A percentile compares a stretch with the other conserved stretches of the same genome.
Conservation (phyloP, 352 stramenopile genomes). For the Globisporangium acanthophoron region DNA sequence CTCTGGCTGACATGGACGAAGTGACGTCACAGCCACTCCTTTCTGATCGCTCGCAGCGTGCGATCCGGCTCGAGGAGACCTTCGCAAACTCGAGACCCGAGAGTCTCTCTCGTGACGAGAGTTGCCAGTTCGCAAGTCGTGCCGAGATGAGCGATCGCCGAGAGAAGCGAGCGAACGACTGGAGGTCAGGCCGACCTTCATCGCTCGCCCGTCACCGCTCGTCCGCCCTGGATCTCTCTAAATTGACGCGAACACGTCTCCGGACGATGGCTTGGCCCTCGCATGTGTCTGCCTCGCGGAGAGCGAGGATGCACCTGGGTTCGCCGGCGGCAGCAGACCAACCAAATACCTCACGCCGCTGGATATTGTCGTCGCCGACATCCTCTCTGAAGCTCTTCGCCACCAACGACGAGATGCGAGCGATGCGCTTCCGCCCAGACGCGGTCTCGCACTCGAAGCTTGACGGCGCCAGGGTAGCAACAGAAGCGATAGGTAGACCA, state of each 20-base stretch:
- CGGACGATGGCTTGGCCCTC: background rate
- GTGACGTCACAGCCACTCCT: background rate
- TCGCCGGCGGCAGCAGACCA: background rate
- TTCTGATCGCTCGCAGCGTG: background rate
- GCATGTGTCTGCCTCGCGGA: background rate
- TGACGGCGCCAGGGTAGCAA: background rate
- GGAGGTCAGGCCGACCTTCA: background rate
- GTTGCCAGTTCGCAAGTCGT: background rate
- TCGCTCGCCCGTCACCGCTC: too few species aligned
- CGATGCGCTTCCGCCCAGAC: background rate
- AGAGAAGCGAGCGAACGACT: too few species aligned
- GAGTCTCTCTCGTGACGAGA: background rate
- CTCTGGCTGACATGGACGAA: background rate
- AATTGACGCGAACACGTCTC: background rate
- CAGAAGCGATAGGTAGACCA: background rate
- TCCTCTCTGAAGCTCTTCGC: background rate
- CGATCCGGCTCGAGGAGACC: background rate
- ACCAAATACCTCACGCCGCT: background rate
- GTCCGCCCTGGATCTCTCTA: constrained; percentile 1
- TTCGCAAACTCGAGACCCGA: background rate
- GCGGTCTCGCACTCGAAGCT: background rate
- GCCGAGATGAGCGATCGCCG: background rate
- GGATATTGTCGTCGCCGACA: background rate
- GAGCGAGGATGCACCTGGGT: background rate
- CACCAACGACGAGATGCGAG: background rate